These are phyloP conservation scores for Aschersonia sp. DNA, from an alignment of 2,329 filamentous ascomycete genomes.

Conservation along the genomic window DNA sequence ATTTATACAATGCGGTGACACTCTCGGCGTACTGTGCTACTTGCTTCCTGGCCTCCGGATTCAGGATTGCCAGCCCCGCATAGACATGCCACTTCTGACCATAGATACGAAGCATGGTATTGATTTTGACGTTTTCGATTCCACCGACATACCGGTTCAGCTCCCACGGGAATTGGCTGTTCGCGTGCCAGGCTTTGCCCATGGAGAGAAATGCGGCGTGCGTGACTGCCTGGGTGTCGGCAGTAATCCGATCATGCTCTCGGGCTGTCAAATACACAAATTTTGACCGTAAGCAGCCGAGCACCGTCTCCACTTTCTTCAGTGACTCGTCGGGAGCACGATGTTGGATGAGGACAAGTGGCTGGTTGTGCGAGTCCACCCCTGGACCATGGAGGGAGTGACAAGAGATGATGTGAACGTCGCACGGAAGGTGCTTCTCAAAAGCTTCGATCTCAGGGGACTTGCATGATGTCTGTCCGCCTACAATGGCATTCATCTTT, in stretches of 20 bases:
- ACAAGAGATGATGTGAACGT: constrained; percentile 89
- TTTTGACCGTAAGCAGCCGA: constrained; percentile 73
- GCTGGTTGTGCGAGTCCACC: constrained; percentile 78
- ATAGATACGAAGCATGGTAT: constrained; percentile 93
- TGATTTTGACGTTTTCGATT: constrained; percentile 99
- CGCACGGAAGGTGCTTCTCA: constrained; percentile 69
- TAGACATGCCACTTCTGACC: constrained; percentile 99
- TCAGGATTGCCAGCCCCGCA: constrained; percentile 89
- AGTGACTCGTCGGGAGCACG: constrained; percentile 67
- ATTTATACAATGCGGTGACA: constrained; percentile 87
- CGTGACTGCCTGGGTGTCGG: constrained; percentile 94
- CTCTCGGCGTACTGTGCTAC: constrained; percentile 88
- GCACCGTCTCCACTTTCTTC: constrained; percentile 62
- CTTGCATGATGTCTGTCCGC: constrained; percentile 96
- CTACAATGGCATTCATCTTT: constrained; percentile 87
- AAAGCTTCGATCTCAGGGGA: constrained; percentile 91
- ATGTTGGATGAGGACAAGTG: constrained; percentile 86
- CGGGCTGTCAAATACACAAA: constrained; percentile 75
- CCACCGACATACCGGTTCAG: constrained; percentile 89
- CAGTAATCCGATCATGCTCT: constrained; percentile 91
- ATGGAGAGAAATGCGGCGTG: constrained; percentile 95
- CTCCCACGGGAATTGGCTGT: constrained; percentile 94
- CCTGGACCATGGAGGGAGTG: constrained; percentile 92
- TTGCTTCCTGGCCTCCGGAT: constrained; percentile 81
- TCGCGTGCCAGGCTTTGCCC: constrained; percentile 95